These are phyloP conservation scores for Candida sp. DNA, from an alignment of 1,139 yeast species.

Conservation along the genomic window DNA sequence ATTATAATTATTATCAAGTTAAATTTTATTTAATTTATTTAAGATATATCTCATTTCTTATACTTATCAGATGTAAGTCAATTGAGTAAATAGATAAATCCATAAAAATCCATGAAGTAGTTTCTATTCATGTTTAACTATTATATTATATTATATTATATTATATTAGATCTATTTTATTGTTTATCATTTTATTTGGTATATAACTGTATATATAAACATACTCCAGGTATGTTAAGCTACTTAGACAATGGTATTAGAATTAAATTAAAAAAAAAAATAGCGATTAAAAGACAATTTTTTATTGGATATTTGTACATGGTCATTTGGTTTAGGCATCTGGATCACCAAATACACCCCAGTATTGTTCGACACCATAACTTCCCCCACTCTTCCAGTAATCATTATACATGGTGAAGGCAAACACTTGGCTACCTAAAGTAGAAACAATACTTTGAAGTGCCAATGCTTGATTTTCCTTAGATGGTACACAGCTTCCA, in stretches of 20 bases:
- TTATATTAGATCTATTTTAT: background rate
- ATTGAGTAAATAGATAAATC: too few relatives aligned
- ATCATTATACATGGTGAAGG: conserved; percentile 74
- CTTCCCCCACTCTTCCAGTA: conserved; percentile 75
- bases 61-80: too few relatives aligned
- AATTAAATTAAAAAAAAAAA: background rate
- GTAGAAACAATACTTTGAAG: conserved; percentile 50
- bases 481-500: conserved; percentile 72
- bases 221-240: conserved; percentile 1
- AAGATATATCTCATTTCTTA: too few relatives aligned
- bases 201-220: background rate
- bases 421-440: conserved; percentile 54
- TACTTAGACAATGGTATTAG: background rate
- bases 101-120: too few relatives aligned
- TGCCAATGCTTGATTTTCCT: conserved; percentile 59
- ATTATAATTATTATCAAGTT: too few relatives aligned
- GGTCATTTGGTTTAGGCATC: background rate
- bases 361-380: conserved; percentile 65
- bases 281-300: too few relatives aligned
- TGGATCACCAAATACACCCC: conserved; percentile 56
- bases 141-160: background rate
- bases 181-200: background rate
- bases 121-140: too few relatives aligned
- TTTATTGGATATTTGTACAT: too few relatives aligned
- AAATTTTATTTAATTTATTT: too few relatives aligned